phyloP scores from a whole-genome alignment of 129 eudicot genomes.

The Smallanthus sonchifolius region DNA sequence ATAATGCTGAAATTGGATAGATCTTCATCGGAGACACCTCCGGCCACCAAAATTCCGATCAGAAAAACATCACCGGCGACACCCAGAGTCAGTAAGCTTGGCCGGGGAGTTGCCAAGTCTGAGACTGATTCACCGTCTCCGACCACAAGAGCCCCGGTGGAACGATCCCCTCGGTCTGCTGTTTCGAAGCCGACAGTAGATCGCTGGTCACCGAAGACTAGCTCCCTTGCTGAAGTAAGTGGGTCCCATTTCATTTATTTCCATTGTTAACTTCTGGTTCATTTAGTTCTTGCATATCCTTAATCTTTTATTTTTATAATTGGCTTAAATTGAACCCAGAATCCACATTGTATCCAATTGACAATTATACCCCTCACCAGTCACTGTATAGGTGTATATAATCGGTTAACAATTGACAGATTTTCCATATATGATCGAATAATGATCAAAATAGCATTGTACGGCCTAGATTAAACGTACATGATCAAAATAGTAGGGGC shows the following conservation, averaged over 20 bases:
- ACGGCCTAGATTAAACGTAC: background rate
- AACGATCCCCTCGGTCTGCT: constrained; percentile 67
- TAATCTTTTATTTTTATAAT: background rate
- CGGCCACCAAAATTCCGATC: constrained; percentile 43
- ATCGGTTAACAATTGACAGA: background rate
- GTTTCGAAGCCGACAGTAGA: constrained; percentile 55
- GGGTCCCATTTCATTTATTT: background rate
- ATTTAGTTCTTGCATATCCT: background rate
- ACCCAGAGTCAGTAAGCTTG: constrained; percentile 50
- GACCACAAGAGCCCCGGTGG: constrained; percentile 51
- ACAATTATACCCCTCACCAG: background rate
- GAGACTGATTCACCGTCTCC: constrained; percentile 73
- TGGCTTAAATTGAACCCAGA: background rate
- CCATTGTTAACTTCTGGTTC: background rate
- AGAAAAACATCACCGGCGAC: constrained; percentile 66
- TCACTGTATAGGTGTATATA: background rate
- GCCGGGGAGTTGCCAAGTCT: constrained; percentile 52
- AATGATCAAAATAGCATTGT: background rate
- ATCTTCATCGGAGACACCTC: constrained; percentile 43
- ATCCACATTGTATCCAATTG: background rate
- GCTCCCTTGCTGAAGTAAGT: constrained; percentile 74
- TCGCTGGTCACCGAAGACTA: constrained; percentile 61
- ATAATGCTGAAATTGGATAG: constrained; percentile 31
- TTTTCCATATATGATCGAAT: background rate
- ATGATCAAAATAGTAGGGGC: too few relatives aligned